Base-by-base conservation (phyloP, 257 asterid species). In the Fraxinus excelsior region DNA sequence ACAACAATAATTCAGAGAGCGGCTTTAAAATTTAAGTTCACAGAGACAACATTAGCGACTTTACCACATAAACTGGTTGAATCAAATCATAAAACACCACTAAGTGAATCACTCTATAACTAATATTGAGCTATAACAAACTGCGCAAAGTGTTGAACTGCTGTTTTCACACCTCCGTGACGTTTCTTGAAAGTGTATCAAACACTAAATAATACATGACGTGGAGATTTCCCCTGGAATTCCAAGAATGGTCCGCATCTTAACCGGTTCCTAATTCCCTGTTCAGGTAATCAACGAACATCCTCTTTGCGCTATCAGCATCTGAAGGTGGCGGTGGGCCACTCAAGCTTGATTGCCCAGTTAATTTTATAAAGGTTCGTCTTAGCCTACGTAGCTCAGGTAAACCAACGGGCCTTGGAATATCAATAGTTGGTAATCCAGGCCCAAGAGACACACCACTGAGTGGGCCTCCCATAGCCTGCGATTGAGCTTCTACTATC, bases 261-360 rank as follows among this genome's bases (percentile, higher is more conserved):
- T 35, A 91, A 75, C 78, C 49, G 67, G 81, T 85, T 46, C 90
- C 91, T 40, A 93, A 77, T 85, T 96, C 98, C 75, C 97, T 88
- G 77, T 93, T 96, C 85, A 96, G 87, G 86, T 96, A 96, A 90
- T 96, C 98, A 74, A 89, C 95, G 87, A 93, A 96, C 99, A 96
- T 91, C 85, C 97, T 90, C 86, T 93, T 96, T 40, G 94, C 95
- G 77, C 94, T 93, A 31, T 86, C 92, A 35, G 94, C 90, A 78
- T 96, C 97, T 0, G 95, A 88, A 37, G 99, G 94, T 35, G 97
- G 97, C 4, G 97, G 93, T 0, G 92, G 96, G 4, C 99, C 99
- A 53, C 97, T 93, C 83, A 96, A 90, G 86, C 97, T 91, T 13
- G 99, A 85, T 62, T 96, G 98, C 62, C 97, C 94, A 0, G 98